Conservation (phyloP, 1,284 basidiomycete species). For the Ustilago trichophora region DNA sequence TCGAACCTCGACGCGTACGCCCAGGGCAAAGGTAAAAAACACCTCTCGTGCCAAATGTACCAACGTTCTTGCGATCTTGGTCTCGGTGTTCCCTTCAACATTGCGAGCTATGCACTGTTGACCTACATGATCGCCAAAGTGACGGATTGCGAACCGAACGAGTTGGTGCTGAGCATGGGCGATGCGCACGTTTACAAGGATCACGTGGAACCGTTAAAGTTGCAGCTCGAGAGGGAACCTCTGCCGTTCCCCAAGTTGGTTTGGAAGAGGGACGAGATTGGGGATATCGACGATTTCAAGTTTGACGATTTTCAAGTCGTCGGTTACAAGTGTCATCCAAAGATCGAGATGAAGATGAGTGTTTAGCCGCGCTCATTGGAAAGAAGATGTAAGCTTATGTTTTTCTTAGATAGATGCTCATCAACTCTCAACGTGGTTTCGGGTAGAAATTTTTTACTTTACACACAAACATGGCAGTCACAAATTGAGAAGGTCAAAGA, state of each 20-base stretch:
- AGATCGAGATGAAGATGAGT: conserved; percentile 98
- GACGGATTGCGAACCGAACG: conserved; percentile 84
- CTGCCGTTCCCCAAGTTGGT: conserved; percentile 82
- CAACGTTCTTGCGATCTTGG: conserved; percentile 97
- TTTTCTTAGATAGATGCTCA: too few species aligned
- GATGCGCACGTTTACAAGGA: conserved; percentile 96
- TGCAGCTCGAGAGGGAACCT: conserved; percentile 82
- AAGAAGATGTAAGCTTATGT: too few species aligned
- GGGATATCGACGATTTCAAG: conserved; percentile 82
- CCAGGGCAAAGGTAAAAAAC: conserved; percentile 50
- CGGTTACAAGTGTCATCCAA: conserved; percentile 84
- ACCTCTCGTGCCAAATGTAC: conserved; percentile 91
- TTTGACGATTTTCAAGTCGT: conserved; percentile 84
- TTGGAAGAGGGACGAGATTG: conserved; percentile 74
- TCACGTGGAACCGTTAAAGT: conserved; percentile 84
- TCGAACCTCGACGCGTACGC: conserved; percentile 67
- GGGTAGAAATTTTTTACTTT: too few species aligned
- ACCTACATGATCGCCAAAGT: conserved; percentile 96
- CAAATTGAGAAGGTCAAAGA: neutral
- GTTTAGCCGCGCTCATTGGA: conserved; percentile 72
- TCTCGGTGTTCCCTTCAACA: conserved; percentile 93
- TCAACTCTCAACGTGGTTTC: too few species aligned
- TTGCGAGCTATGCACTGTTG: conserved; percentile 94
- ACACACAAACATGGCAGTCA: neutral
- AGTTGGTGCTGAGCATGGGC: conserved; percentile 89